Conservation (phyloP, 2,329 filamentous ascomycete genomes). For the Mycogone perniciosa region DNA sequence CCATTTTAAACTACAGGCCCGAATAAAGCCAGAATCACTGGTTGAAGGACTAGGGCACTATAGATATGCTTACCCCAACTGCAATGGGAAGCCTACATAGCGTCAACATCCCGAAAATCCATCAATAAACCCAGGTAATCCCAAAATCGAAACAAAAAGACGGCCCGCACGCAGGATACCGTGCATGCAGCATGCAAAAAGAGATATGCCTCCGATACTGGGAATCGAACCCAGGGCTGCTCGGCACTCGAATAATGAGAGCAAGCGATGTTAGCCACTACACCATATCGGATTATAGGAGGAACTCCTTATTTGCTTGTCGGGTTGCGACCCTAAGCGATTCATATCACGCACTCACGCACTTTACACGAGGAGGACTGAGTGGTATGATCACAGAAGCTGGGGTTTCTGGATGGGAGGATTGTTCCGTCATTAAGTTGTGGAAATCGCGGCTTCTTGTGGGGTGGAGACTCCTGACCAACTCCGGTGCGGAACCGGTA, state of each 20-base stretch:
- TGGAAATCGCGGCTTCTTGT: slow-evolving; percentile 1
- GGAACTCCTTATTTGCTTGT: no score
- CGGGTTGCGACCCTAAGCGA: no score
- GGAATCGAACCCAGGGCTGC: slow-evolving; percentile 32
- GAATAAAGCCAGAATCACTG: slow-evolving; percentile 32
- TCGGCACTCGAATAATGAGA: slow-evolving; percentile 24
- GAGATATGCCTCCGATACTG: slow-evolving; percentile 22
- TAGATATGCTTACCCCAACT: slow-evolving; percentile 58
- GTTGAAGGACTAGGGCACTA: slow-evolving; percentile 45
- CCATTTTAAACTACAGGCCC: slow-evolving; percentile 20
- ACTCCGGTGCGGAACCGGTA: no score
- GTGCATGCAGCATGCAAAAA: no score
- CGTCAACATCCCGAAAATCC: no score
- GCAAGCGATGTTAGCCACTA: slow-evolving; percentile 32
- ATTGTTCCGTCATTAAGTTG: slow-evolving; percentile 9
- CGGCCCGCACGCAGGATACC: no score
- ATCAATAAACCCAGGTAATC: no score
- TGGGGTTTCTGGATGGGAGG: slow-evolving; percentile 10
- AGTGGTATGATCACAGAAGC: slow-evolving; percentile 7
- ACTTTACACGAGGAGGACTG: slow-evolving; percentile 10
- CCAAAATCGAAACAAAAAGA: no score
- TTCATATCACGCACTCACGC: not conserved
- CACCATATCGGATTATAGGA: slow-evolving; percentile 26
- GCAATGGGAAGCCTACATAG: slow-evolving; percentile 50
- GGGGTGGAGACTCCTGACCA: not conserved